Conservation (phyloP, 2,329 filamentous ascomycete species). For the Penicillium sp. region DNA sequence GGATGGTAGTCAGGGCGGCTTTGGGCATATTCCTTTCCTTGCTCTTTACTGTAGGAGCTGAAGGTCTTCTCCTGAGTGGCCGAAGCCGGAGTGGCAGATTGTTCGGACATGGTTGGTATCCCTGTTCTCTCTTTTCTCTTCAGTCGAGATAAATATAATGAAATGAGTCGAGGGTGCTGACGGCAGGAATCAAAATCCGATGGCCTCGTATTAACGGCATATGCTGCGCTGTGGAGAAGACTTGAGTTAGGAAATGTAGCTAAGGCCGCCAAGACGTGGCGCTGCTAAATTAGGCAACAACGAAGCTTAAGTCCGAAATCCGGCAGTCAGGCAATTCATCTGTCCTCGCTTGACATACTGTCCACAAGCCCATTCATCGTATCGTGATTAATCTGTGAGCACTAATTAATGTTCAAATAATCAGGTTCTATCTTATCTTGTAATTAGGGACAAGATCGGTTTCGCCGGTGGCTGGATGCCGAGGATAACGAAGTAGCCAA, state of each 20-base stretch:
- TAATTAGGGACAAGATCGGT: not conserved
- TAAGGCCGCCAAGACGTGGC: not conserved
- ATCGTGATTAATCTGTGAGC: too few relatives aligned
- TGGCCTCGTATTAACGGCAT: not conserved
- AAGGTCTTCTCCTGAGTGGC: constrained; percentile 20
- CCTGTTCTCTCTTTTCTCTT: not conserved
- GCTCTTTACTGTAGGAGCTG: constrained; percentile 14
- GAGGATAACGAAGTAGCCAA: constrained; percentile 29
- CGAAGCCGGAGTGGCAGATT: not conserved
- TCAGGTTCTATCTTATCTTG: not conserved
- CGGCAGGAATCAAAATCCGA: not conserved
- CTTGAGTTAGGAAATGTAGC: not conserved
- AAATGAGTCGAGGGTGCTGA: not conserved
- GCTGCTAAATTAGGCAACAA: not conserved
- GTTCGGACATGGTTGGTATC: constrained; percentile 2
- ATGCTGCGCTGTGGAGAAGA: not conserved
- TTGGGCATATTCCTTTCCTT: constrained; percentile 36
- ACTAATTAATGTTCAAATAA: not conserved
- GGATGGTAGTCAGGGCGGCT: constrained; percentile 48
- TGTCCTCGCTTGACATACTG: too few relatives aligned
- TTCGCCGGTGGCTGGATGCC: too few relatives aligned
- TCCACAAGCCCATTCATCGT: too few relatives aligned
- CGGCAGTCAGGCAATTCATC: too few relatives aligned
- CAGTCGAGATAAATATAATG: not conserved
- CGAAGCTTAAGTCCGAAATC: not conserved